phyloP scores from a whole-genome alignment of 2,329 filamentous ascomycete genomes.

The Ceratocystis cacaofunesta region DNA sequence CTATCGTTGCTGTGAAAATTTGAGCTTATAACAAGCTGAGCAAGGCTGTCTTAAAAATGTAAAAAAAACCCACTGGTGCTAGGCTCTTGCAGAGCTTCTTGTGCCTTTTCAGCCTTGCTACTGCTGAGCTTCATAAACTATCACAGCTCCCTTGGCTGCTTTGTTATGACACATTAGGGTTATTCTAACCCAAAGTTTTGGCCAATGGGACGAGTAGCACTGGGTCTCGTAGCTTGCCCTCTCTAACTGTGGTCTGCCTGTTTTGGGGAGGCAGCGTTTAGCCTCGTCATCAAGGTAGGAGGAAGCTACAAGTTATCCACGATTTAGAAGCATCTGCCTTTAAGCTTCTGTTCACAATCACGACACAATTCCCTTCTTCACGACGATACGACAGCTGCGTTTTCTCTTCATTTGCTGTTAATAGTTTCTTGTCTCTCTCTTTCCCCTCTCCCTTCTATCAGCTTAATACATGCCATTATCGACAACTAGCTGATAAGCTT shows the following conservation, averaged over 20 bases:
- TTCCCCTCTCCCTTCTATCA: background rate
- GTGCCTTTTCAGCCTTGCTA: background rate
- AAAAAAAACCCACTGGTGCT: background rate
- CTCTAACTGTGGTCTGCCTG: background rate
- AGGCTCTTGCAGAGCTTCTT: background rate
- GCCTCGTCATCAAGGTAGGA: slow-evolving; percentile 39
- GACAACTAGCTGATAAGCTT: background rate
- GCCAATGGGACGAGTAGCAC: background rate
- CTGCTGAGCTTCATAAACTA: too few relatives aligned
- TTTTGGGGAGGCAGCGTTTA: slow-evolving; percentile 33
- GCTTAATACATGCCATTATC: slow-evolving; percentile 1
- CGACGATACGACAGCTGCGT: background rate
- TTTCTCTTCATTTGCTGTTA: background rate
- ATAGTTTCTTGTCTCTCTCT: background rate
- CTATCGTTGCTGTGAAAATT: background rate
- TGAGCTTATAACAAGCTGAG: background rate
- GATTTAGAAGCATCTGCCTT: background rate
- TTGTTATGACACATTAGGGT: background rate
- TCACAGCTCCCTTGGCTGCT: too few relatives aligned
- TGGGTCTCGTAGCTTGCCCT: background rate
- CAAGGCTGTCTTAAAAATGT: background rate
- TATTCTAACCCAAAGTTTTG: background rate
- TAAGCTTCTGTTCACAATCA: slow-evolving; percentile 14
- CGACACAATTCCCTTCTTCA: slow-evolving; percentile 17
- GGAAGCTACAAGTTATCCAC: slow-evolving; percentile 6